Evolutionary conservation across 169 alveolate species (phyloP), one percentile per base, ranked within the genome.

Genomic region (Plasmodium gaboni): DNA sequence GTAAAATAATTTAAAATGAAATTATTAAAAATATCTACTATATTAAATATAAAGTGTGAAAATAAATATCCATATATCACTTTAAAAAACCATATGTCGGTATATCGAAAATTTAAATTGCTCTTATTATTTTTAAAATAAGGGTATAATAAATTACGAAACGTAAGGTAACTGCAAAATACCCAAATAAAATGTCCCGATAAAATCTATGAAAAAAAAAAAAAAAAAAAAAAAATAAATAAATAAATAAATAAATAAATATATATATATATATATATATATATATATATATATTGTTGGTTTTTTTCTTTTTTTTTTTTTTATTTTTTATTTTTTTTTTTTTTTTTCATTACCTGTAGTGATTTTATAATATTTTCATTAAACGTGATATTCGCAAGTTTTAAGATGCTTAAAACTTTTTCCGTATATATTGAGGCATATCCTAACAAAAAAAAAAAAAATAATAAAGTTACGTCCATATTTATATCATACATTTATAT

Each of bases 181-280:
- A 80, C 90, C 90, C 90, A 80, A 15, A 80, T 55, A 67, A 80
- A 80, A 22, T 80, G 90, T 22, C 90, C 90, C 3, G 63, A 51
- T 28, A 80, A 57, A 57, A 80, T 80, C 90, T 80, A 32, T 59
- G 50, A 19, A 32, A 57, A n/a, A 61, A 17, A 26, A 32, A 74
- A 28, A 28, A 26, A 19, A 73, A 44, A 46, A 15, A 50, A 0
- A 57, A 73, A 73, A 55, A 19, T 10, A 51, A 55, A 9, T n/a
- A 53, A 71, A 53, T 8, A 64, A 28, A 64, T 13, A 17, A 1
- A 46, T 46, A 68, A 17, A 44, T 44, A 17, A n/a, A n/a, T 22
- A 48, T 69, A 7, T 22, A 4, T 26, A 19, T 55, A 17, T 9
- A 26, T 64, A 13, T 19, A 64, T 64, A 26, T 64, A 12, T 2